Evolutionary conservation across 192 early-diverging fungal species (phyloP).

Genomic region (Rhizophagus clarus): DNA sequence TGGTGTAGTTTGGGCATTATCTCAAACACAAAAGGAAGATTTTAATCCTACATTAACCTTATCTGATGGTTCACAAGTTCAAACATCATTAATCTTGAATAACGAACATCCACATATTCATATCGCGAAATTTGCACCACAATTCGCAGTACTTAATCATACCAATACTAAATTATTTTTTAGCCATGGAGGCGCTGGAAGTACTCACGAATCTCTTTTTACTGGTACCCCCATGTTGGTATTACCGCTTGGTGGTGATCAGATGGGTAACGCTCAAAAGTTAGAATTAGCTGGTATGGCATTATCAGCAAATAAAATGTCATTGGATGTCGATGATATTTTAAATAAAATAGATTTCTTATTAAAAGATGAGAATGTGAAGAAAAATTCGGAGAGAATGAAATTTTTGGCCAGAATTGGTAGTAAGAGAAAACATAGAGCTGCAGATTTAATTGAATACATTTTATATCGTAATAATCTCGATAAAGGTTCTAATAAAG

Average conservation of each 20-base stretch:
- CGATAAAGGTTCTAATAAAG: neutral
- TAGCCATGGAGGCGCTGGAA: too few species aligned
- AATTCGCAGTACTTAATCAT: slow-evolving; percentile 40
- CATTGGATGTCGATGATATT: too few species aligned
- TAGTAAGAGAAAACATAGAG: slow-evolving; percentile 21
- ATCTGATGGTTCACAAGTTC: neutral
- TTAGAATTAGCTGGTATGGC: too few species aligned
- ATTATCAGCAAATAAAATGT: too few species aligned
- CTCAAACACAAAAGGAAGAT: too few species aligned
- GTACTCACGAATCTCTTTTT: neutral
- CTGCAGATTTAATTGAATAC: slow-evolving; percentile 19
- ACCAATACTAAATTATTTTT: slow-evolving; percentile 1
- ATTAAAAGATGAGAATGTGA: too few species aligned
- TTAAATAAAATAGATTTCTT: too few species aligned
- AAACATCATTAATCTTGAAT: neutral
- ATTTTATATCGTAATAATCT: neutral
- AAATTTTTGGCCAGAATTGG: slow-evolving; percentile 18
- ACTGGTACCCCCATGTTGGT: slow-evolving; percentile 6
- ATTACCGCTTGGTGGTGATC: too few species aligned
- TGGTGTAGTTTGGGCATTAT: slow-evolving; percentile 39
- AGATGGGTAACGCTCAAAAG: too few species aligned
- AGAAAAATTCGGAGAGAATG: neutral
- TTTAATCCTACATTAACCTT: neutral
- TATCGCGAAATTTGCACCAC: slow-evolving; percentile 33
- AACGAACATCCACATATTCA: slow-evolving; percentile 17